These are phyloP conservation scores for Pochonia chlamydosporia DNA, from an alignment of 2,329 filamentous ascomycete genomes.

Conservation along the genomic window DNA sequence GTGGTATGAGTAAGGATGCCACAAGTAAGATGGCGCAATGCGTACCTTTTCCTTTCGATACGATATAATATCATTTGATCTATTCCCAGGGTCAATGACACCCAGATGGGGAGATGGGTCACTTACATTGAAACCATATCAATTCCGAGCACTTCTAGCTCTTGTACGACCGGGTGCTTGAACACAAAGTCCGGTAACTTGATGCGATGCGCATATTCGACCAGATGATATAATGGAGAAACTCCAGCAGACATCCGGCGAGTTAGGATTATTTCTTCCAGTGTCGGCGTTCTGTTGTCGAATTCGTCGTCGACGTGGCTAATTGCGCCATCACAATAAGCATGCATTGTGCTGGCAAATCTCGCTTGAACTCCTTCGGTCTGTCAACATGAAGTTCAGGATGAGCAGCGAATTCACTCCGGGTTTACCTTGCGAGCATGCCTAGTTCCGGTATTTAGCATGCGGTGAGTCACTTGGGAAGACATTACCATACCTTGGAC, in stretches of 20 bases:
- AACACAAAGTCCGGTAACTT: constrained; percentile 16
- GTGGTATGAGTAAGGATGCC: background rate
- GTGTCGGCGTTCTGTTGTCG: constrained; percentile 6
- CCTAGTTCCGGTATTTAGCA: background rate
- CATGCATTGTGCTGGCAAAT: constrained; percentile 13
- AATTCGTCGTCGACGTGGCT: constrained; percentile 12
- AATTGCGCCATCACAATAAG: constrained; percentile 13
- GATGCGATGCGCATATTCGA: constrained; percentile 16
- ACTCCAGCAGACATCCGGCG: constrained; percentile 14
- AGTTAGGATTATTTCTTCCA: constrained; percentile 14
- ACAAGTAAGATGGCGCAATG: background rate
- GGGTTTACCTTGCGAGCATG: background rate
- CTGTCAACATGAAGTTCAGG: background rate
- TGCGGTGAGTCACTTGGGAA: background rate
- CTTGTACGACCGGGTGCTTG: constrained; percentile 11
- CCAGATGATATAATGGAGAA: constrained; percentile 15
- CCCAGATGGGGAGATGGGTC: background rate
- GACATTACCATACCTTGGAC: constrained; percentile 6
- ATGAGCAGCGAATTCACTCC: too few species aligned
- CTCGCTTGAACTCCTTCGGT: constrained; percentile 12
- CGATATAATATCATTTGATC: constrained; percentile 17
- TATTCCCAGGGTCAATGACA: constrained; percentile 2
- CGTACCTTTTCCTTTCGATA: constrained; percentile 16
- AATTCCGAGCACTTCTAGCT: constrained; percentile 15
- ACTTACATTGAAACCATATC: constrained; percentile 19